Evolutionary conservation across 805 yeast species (phyloP), one percentile per base, ranked within the genome.

Genomic region (Starmerella tilneyi): DNA sequence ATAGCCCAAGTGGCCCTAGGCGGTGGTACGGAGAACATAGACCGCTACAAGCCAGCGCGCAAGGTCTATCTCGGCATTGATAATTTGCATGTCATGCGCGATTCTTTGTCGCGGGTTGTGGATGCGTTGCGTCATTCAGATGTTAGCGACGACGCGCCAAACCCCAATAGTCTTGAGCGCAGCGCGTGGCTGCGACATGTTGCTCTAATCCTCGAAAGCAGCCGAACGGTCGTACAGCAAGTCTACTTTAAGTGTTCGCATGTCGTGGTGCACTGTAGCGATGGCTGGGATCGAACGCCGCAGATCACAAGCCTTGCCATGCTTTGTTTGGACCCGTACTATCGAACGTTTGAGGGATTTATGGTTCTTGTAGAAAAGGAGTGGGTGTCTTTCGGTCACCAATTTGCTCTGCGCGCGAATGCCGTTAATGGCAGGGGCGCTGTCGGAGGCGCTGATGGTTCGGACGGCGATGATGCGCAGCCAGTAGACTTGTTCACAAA

Each of bases 281-380:
- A 92, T 66, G 98, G 98, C 1, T 92, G 98, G 98, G 98, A 92
- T 60, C 69, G 98, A 47, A 92, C 98, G 0, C 77, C 96, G 0
- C 97, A 92, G 59, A 75, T 88, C 1, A 73, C 86, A 5, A 80
- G 95, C 2, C 65, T 92, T 49, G 75, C 88, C 20, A 89, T 89
- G 63, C 64, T 92, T 5, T 84, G 95, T 58, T 67, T 88, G 8
- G 97, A 92, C 61, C 96, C 97, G 0, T 84, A 75, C 59, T 92
- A 72, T 62, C 71, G 98, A 52, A 88, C 97, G 0, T 52, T 84
- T 3, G 81, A 85, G 47, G 98, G 98, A 3, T 86, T 92, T 58
- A 80, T 82, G 65, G 73, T 78, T 0, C 67, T 92, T 16, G 71
- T 92, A 3, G 98, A 92, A 56, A 88, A 92, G 58, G 98, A 92